These are phyloP conservation scores for Pulveroboletus sp. DNA, from an alignment of 1,284 basidiomycete species.

Conservation along the genomic window DNA sequence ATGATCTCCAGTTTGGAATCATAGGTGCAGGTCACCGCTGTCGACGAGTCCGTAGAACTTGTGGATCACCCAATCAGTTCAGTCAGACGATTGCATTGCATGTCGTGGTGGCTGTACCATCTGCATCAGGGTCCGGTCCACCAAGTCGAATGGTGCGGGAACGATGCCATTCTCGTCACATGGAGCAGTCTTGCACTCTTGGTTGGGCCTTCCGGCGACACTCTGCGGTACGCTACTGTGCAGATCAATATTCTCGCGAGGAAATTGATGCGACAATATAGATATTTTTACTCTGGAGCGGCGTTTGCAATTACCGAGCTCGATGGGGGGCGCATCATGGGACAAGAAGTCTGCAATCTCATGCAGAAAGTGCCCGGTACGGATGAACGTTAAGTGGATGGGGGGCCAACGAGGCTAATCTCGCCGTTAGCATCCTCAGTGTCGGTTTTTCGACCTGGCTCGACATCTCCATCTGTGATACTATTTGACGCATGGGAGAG, in stretches of 20 bases:
- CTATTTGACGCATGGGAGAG: conserved; percentile 91
- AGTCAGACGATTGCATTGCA: too few relatives aligned
- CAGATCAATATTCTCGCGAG: not conserved
- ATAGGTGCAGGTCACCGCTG: not conserved
- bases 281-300: conserved; percentile 78
- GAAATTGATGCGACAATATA: conserved; percentile 56
- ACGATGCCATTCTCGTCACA: conserved; percentile 87
- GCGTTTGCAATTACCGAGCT: conserved; percentile 80
- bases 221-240: conserved; percentile 60
- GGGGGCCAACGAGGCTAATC: conserved; percentile 5
- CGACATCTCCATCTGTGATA: conserved; percentile 87
- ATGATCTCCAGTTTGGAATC: not conserved
- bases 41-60: not conserved
- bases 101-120: too few relatives aligned
- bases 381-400: conserved; percentile 15
- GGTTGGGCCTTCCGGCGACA: conserved; percentile 90
- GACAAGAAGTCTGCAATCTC: conserved; percentile 80
- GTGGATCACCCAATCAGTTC: too few relatives aligned
- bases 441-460: conserved; percentile 89
- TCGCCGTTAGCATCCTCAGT: conserved; percentile 57
- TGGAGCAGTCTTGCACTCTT: conserved; percentile 82
- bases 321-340: conserved; percentile 84
- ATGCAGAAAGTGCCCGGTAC: conserved; percentile 89
- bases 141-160: conserved; percentile 93
- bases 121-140: conserved; percentile 51